A percentile compares a stretch with the other conserved stretches of the same genome.
Conservation (phyloP, 2,329 filamentous ascomycete species). For the Cyphellophora europaea region DNA sequence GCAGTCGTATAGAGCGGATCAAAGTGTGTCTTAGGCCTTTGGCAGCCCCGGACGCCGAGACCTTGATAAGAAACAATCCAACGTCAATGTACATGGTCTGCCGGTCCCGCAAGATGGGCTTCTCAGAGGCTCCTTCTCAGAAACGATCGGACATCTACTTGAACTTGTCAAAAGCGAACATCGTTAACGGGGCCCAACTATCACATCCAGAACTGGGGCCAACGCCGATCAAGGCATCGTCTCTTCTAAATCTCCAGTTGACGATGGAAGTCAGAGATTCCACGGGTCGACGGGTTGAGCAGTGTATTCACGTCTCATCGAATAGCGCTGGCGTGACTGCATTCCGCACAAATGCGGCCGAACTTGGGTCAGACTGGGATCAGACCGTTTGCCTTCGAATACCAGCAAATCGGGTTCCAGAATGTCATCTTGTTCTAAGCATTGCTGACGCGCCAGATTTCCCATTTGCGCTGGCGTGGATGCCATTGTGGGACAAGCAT, state of each 20-base stretch:
- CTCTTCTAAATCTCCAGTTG: constrained; percentile 70
- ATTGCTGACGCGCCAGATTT: constrained; percentile 77
- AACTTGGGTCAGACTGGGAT: constrained; percentile 75
- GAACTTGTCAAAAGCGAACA: constrained; percentile 67
- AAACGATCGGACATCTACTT: constrained; percentile 90
- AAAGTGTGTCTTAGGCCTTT: constrained; percentile 75
- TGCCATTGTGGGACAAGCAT: constrained; percentile 86
- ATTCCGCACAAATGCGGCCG: constrained; percentile 76
- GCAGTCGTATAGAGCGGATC: constrained; percentile 62
- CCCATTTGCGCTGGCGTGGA: constrained; percentile 84
- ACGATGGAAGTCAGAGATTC: constrained; percentile 78
- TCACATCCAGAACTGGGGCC: constrained; percentile 71
- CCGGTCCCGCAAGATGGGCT: constrained; percentile 82
- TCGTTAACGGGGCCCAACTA: constrained; percentile 57
- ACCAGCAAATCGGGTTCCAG: constrained; percentile 67
- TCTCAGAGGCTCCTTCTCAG: constrained; percentile 82
- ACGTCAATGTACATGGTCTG: constrained; percentile 74
- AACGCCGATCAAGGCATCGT: constrained; percentile 56
- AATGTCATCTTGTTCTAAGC: constrained; percentile 81
- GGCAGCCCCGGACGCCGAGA: constrained; percentile 65
- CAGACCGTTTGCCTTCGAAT: constrained; percentile 78
- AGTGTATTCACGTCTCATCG: constrained; percentile 78
- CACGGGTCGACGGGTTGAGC: constrained; percentile 72
- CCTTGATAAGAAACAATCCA: constrained; percentile 74
- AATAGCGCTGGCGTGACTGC: constrained; percentile 70